Evolutionary conservation across 768 basidiomycete genomes (phyloP), one percentile per base, ranked within the genome.

Genomic region (Lactarius indigo): DNA sequence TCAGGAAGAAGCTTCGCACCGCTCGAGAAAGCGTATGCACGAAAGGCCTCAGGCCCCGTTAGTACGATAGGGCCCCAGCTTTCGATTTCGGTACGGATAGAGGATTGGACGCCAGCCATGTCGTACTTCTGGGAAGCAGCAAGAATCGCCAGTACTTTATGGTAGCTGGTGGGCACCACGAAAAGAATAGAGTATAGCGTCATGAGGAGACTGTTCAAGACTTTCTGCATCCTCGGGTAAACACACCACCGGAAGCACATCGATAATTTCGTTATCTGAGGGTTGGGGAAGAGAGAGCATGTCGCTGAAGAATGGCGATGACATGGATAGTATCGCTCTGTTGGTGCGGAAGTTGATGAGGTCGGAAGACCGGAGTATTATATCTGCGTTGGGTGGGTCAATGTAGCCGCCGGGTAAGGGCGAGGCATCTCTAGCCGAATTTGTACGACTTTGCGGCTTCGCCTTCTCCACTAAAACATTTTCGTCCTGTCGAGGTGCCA

Each of bases 271-370:
- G 12, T 61, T 23, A 13, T 63, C 18, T 6, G 54, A 23, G 18
- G 74, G 44, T 57, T 63, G 64, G 31, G 72, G 71, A 18, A 71
- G 28, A 39, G 70, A 59, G 64, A 77, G 69, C 73, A 78, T 74
- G 67, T 72, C 72, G 13, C 55, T 59, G 64, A 77, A 78, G 54
- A 78, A 61, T 18, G 75, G 70, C 7, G 77, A 76, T 3, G 75
- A 73, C 33, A 71, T 68, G 26, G 70, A 44, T 39, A 79, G 74
- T 30, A 76, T 75, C 28, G 41, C 35, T 23, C 72, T 71, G 64
- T 73, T 74, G 31, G 75, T 73, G 33, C 63, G 72, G 68, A 76
- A 77, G 60, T 73, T 66, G 62, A 73, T 67, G 37, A 57, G 35
- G 63, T 78, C 76, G 52, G 68, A 65, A 12, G 75, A 71, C 33